Base-by-base conservation (phyloP, 148 eudicot genomes). In the Dysphania ambrosioides region DNA sequence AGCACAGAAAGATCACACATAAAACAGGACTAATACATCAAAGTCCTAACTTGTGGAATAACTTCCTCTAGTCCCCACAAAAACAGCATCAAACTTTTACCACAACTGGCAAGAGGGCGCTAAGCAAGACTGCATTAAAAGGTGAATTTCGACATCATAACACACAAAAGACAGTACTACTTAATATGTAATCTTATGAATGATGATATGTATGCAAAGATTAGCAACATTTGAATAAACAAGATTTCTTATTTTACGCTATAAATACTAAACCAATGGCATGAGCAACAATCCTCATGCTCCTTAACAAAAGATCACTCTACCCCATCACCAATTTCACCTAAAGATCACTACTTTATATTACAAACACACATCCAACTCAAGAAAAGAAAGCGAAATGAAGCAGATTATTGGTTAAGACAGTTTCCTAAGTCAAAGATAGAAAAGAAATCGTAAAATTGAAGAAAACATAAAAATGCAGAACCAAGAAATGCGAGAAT, bases 61-160 rank as follows among this genome's bases (percentile, higher is more conserved):
- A 70, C 60, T 10, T 57, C 49, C n/a, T 61, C 61, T 4, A 58
- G 75, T 61, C 72, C 78, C 73, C 44, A 30, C n/a, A n/a, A n/a
- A 6, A 36, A 75, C 49, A 30, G 19, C 58, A 65, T 68, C 57
- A 68, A 19, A 34, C 38, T 69, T 72, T 21, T 13, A 31, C 16
- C 26, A 60, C 57, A 38, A n/a, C n/a, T n/a, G n/a, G n/a, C n/a
- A n/a, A n/a, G n/a, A n/a, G n/a, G n/a, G n/a, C n/a, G n/a, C n/a
- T n/a, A n/a, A n/a, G n/a, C n/a, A n/a, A n/a, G n/a, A n/a, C n/a
- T n/a, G n/a, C n/a, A n/a, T n/a, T n/a, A n/a, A n/a, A n/a, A n/a
- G n/a, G n/a, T n/a, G n/a, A n/a, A n/a, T n/a, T n/a, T n/a, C n/a
- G n/a, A n/a, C n/a, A n/a, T n/a, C n/a, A n/a, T n/a, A n/a, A n/a